Evolutionary conservation across 2,329 filamentous ascomycete genomes (phyloP).

Genomic region (Verticillium nonalfalfae): DNA sequence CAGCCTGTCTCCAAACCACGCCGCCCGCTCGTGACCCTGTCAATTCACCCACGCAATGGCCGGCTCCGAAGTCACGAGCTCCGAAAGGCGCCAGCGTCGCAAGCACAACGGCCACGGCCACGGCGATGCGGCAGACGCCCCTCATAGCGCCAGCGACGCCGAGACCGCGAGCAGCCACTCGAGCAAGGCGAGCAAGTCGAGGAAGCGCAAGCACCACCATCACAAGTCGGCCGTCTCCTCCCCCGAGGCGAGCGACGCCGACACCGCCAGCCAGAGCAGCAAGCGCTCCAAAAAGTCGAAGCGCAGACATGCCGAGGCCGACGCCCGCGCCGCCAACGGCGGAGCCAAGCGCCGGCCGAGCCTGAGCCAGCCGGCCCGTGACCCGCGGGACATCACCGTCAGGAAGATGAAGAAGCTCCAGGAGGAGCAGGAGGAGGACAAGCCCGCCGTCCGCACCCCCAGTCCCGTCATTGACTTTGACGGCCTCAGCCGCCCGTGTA

Average conservation of each 20-base stretch:
- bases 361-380: constrained; percentile 54
- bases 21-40: background rate
- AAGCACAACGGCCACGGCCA: constrained; percentile 20
- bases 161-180: constrained; percentile 11
- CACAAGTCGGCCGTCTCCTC: constrained; percentile 9
- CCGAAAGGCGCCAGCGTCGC: constrained; percentile 21
- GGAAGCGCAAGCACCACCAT: constrained; percentile 18
- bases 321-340: constrained; percentile 7
- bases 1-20: constrained; percentile 12
- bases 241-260: constrained; percentile 6
- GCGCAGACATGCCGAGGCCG: background rate
- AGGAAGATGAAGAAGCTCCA: constrained; percentile 28
- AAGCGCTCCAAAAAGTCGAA: constrained; percentile 14
- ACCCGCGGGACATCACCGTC: constrained; percentile 48
- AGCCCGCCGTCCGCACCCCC: constrained; percentile 30
- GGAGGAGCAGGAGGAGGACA: background rate
- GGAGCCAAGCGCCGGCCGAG: constrained; percentile 40
- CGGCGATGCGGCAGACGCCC: background rate
- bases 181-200: constrained; percentile 8
- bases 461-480: constrained; percentile 57
- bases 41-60: constrained; percentile 17
- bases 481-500: constrained; percentile 54
- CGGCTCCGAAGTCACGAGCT: constrained; percentile 17
- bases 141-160: constrained; percentile 4
- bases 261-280: constrained; percentile 11